Conservation (phyloP, 2,329 filamentous ascomycete species). For the Juglanconis juglandina region DNA sequence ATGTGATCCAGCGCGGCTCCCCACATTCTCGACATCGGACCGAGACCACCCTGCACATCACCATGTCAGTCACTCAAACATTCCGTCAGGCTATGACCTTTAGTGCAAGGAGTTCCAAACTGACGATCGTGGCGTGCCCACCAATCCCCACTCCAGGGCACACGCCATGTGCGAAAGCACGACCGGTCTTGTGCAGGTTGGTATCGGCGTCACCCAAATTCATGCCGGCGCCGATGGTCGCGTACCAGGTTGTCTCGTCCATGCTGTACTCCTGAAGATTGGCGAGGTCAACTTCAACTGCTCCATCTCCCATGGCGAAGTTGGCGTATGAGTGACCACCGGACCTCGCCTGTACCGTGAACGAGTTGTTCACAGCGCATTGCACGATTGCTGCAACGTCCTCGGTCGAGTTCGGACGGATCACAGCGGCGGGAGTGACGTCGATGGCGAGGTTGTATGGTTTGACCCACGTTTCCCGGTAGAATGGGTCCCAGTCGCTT, state of each 20-base stretch:
- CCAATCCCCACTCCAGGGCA: conserved; percentile 58
- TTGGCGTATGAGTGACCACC: conserved; percentile 63
- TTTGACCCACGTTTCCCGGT: conserved; percentile 47
- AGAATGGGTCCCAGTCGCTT: conserved; percentile 33
- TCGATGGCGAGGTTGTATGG: conserved; percentile 50
- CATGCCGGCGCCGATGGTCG: conserved; percentile 52
- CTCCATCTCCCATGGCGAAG: conserved; percentile 36
- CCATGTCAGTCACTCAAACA: neutral
- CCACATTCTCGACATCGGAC: conserved; percentile 58
- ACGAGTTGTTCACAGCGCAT: conserved; percentile 47
- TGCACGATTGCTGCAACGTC: conserved; percentile 56
- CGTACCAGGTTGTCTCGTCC: conserved; percentile 49
- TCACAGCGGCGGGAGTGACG: conserved; percentile 52
- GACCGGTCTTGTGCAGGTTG: conserved; percentile 46
- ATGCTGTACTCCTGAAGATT: conserved; percentile 53
- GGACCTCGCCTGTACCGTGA: conserved; percentile 59
- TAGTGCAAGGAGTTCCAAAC: neutral
- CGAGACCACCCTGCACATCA: conserved; percentile 48
- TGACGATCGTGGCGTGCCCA: conserved; percentile 55
- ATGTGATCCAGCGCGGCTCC: conserved; percentile 54
- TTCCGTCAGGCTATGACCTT: neutral
- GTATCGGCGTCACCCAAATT: conserved; percentile 50
- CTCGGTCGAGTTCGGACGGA: conserved; percentile 48
- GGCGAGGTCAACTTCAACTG: conserved; percentile 51
- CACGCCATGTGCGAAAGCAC: conserved; percentile 58